Conservation (phyloP, 306 rosid genomes). For the Cucumis hystrix region DNA sequence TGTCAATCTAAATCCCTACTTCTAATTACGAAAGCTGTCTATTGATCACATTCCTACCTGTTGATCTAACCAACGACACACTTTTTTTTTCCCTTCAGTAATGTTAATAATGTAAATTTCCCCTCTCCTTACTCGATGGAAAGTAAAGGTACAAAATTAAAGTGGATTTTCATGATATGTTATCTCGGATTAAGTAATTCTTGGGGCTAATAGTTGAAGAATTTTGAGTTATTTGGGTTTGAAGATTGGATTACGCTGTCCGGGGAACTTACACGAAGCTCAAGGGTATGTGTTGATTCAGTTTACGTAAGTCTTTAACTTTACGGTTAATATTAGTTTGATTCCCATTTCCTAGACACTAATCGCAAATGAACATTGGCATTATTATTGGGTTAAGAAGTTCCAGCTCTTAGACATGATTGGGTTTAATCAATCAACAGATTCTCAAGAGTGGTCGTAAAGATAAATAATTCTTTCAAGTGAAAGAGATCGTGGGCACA, state of each 20-base stretch:
- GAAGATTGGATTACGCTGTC: not conserved
- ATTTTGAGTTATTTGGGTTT: not conserved
- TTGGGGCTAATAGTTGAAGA: not conserved
- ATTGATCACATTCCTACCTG: not conserved
- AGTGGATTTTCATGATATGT: not conserved
- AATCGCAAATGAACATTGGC: not conserved
- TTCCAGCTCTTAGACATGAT: not conserved
- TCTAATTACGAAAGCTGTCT: not conserved
- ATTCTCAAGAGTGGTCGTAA: not conserved
- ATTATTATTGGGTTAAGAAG: not conserved
- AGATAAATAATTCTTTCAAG: not conserved
- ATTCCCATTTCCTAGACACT: not conserved
- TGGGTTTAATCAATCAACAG: too few relatives aligned
- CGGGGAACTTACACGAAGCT: not conserved
- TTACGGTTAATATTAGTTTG: not conserved
- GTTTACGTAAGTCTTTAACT: not conserved
- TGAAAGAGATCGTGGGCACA: not conserved
- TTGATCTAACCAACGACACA: not conserved
- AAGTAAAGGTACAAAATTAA: not conserved
- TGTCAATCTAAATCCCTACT: not conserved
- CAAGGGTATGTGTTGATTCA: not conserved
- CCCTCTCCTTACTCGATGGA: not conserved
- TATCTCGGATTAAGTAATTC: not conserved
- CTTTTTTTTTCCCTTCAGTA: not conserved
- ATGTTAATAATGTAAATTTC: not conserved